Evolutionary conservation across 768 basidiomycete genomes (phyloP), one percentile per base, ranked within the genome.

Genomic region (Kwoniella heveanensis): DNA sequence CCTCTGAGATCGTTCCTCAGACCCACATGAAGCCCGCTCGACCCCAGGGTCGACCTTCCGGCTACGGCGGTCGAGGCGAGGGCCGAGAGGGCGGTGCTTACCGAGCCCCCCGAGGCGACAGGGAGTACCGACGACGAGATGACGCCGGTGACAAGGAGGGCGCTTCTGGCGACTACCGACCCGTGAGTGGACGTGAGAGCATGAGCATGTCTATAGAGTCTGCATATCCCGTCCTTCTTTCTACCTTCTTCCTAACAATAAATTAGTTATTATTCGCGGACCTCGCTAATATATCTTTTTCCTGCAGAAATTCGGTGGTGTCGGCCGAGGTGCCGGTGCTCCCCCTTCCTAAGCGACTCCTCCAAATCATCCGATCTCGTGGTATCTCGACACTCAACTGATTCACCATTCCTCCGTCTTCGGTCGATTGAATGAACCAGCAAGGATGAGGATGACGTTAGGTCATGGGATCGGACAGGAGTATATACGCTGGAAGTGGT

Each of bases 21-120:
- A 99, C 96, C 66, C 92, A 95, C 86, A 96, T 96, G 85, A 96
- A 94, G 85, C 90, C 91, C 65, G 89, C 85, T 55, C 92, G 96
- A 76, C 86, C 90, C 26, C 84, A 89, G 50, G 70, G 72, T 64
- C 90, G 91, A 69, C 91, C 92, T 36, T 89, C 93, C 55, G 82
- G 85, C 62, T 70, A 54, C 69, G 73, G 73, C 49, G 68, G 60
- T 25, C 86, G 86, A 60, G 87, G 88, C 70, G 83, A 85, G 29
- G 87, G 88, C 65, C 62, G 71, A 56, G 66, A 52, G 19, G 87
- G 85, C 70, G 90, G 87, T 51, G 86, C 90, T 12, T 91, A 94
- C 85, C 90, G 92, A 69, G 85, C 91, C 47, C 91, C 92, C 72
- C 91, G 94, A 67, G 82, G 81, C 60, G 83, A 81, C 70, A 86